phyloP scores from a whole-genome alignment of 495 filamentous ascomycete species.

The Chaetomium fimeti region DNA sequence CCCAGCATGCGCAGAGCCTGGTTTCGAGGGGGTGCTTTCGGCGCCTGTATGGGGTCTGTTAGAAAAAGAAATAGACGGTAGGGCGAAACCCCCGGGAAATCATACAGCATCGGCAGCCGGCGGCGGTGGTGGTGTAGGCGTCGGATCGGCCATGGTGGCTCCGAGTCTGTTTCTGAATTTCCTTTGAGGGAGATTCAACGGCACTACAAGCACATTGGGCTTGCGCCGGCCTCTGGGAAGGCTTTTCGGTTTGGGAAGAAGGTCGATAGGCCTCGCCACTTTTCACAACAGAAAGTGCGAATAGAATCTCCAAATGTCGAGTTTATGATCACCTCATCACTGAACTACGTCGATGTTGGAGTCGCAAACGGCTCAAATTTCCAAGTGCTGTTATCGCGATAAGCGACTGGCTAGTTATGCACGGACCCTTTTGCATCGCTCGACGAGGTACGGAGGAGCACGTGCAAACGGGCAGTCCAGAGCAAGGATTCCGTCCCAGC shows the following conservation, averaged over 20 bases:
- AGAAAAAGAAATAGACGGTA: neutral
- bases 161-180: constrained; percentile 17
- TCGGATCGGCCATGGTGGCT: constrained; percentile 32
- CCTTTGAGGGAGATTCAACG: constrained; percentile 17
- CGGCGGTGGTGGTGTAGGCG: constrained; percentile 24
- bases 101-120: constrained; percentile 26
- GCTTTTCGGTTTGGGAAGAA: constrained; percentile 9
- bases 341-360: neutral
- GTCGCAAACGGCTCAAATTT: constrained; percentile 3
- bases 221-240: constrained; percentile 8
- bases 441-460: no score
- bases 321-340: neutral
- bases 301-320: neutral
- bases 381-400: constrained; percentile 13
- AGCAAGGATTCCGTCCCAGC: no score
- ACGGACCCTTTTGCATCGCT: neutral
- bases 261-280: constrained; percentile 15
- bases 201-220: constrained; percentile 27
- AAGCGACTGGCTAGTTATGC: neutral
- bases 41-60: constrained; percentile 32
- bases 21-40: constrained; percentile 58
- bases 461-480: neutral
- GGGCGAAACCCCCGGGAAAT: neutral
- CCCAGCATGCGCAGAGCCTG: constrained; percentile 75
- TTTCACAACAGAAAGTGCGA: constrained; percentile 1